Evolutionary conservation across 768 basidiomycete genomes (phyloP).

Genomic region (Mycena galopus): DNA sequence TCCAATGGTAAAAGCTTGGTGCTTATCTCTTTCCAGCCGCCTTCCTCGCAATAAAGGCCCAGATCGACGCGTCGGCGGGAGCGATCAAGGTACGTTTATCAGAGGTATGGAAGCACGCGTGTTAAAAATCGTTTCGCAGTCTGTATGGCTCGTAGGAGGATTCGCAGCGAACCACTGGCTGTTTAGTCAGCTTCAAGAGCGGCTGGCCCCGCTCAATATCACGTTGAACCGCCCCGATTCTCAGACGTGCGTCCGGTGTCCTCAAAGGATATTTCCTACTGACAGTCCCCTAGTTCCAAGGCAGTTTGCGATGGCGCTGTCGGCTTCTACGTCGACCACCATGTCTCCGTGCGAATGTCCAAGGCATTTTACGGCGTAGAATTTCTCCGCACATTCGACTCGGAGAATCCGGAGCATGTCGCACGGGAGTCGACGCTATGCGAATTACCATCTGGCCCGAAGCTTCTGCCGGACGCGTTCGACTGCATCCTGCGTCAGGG

Average conservation of each 20-base stretch:
- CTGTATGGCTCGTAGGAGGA: constrained; percentile 87
- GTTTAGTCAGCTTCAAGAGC: constrained; percentile 80
- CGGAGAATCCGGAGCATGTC: constrained; percentile 74
- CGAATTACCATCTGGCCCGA: constrained; percentile 83
- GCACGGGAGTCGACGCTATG: constrained; percentile 74
- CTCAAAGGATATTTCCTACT: constrained; percentile 1
- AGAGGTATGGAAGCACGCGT: neutral
- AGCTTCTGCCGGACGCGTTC: constrained; percentile 84
- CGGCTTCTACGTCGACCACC: constrained; percentile 88
- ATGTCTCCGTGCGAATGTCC: constrained; percentile 85
- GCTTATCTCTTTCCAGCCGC: constrained; percentile 59
- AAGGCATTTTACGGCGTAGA: constrained; percentile 89
- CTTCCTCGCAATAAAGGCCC: constrained; percentile 73
- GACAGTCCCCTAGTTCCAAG: constrained; percentile 71
- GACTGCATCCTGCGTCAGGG: constrained; percentile 80
- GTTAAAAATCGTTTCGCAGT: constrained; percentile 56
- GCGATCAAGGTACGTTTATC: constrained; percentile 66
- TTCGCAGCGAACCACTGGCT: constrained; percentile 89
- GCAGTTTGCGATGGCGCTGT: constrained; percentile 89
- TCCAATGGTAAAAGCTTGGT: neutral
- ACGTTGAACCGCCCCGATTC: constrained; percentile 82
- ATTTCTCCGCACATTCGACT: constrained; percentile 77
- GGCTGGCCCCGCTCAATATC: constrained; percentile 66
- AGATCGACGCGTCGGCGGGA: constrained; percentile 77
- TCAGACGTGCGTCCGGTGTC: constrained; percentile 68